Evolutionary conservation across 2,329 filamentous ascomycete genomes (phyloP).

Genomic region (Metarhizium guizhouense): DNA sequence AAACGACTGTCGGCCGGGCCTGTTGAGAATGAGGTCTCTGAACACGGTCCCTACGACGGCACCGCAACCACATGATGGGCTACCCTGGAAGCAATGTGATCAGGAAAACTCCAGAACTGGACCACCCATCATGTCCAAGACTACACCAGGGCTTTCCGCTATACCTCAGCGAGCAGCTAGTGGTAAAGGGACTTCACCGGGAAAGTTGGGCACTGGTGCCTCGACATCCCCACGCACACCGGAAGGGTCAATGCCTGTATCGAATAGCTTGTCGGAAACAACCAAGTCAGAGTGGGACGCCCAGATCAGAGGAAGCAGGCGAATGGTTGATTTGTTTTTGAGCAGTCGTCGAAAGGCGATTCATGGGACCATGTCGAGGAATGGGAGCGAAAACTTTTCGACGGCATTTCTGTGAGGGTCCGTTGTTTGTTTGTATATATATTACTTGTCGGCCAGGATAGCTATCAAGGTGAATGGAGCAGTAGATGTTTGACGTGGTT

Average conservation of each 20-base stretch:
- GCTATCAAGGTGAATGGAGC: neutral
- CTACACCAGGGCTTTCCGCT: slow-evolving; percentile 18
- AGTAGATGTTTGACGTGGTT: neutral
- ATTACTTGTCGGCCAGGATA: neutral
- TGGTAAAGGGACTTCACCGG: slow-evolving; percentile 12
- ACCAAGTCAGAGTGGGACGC: slow-evolving; percentile 16
- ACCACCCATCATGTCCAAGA: slow-evolving; percentile 16
- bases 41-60: slow-evolving; percentile 13
- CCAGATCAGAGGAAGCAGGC: slow-evolving; percentile 34
- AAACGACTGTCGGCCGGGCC: neutral
- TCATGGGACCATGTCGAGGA: slow-evolving; percentile 20
- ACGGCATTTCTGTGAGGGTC: slow-evolving; percentile 22
- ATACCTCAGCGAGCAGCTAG: slow-evolving; percentile 14
- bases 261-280: neutral
- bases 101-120: slow-evolving; percentile 11
- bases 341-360: slow-evolving; percentile 37
- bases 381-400: slow-evolving; percentile 18
- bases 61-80: slow-evolving; percentile 10
- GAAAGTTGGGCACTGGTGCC: slow-evolving; percentile 4
- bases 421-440: slow-evolving; percentile 1
- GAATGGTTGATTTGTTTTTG: slow-evolving; percentile 47
- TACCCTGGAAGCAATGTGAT: slow-evolving; percentile 12
- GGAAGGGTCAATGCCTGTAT: neutral
- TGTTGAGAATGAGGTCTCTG: slow-evolving; percentile 16
- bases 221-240: slow-evolving; percentile 2